A percentile compares a stretch with the other conserved stretches of the same genome.
Conservation (phyloP, 2,329 filamentous ascomycete species). For the Orbilia javanica region DNA sequence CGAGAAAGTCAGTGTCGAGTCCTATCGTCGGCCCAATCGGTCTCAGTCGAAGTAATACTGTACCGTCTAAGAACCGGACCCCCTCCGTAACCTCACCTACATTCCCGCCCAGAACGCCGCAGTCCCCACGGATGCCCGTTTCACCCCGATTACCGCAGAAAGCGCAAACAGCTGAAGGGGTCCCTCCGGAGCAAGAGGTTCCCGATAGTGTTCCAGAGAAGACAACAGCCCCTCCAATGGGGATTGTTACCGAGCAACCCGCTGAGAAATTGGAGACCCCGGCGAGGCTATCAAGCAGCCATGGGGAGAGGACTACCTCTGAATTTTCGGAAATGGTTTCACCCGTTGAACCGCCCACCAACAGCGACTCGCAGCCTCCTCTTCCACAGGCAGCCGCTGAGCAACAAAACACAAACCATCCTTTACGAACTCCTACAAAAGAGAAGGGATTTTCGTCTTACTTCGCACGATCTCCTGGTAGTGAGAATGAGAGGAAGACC, state of each 20-base stretch:
- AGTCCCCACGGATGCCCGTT: slow-evolving; percentile 68
- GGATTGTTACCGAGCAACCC: slow-evolving; percentile 62
- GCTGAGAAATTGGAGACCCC: slow-evolving; percentile 64
- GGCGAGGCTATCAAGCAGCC: slow-evolving; percentile 44
- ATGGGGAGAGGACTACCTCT: slow-evolving; percentile 62
- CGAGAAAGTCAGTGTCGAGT: slow-evolving; percentile 73
- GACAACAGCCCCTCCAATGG: not conserved
- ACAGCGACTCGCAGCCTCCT: slow-evolving; percentile 62
- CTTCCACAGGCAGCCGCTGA: slow-evolving; percentile 17
- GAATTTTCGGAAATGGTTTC: slow-evolving; percentile 64
- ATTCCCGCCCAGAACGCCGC: slow-evolving; percentile 72
- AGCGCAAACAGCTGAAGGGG: slow-evolving; percentile 39
- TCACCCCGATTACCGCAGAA: slow-evolving; percentile 59
- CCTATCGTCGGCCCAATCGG: slow-evolving; percentile 71
- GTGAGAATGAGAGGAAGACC: slow-evolving; percentile 75
- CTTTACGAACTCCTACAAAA: slow-evolving; percentile 71
- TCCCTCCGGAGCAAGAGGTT: slow-evolving; percentile 59
- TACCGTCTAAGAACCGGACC: slow-evolving; percentile 87
- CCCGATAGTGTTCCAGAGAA: slow-evolving; percentile 61
- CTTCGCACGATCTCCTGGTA: slow-evolving; percentile 77
- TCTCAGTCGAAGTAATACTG: slow-evolving; percentile 86
- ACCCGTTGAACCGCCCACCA: slow-evolving; percentile 70
- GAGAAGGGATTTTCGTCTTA: slow-evolving; percentile 78
- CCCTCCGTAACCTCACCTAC: slow-evolving; percentile 77
- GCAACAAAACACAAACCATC: slow-evolving; percentile 29